Conservation (phyloP, 306 rosid species). For the Cicer judaicum region DNA sequence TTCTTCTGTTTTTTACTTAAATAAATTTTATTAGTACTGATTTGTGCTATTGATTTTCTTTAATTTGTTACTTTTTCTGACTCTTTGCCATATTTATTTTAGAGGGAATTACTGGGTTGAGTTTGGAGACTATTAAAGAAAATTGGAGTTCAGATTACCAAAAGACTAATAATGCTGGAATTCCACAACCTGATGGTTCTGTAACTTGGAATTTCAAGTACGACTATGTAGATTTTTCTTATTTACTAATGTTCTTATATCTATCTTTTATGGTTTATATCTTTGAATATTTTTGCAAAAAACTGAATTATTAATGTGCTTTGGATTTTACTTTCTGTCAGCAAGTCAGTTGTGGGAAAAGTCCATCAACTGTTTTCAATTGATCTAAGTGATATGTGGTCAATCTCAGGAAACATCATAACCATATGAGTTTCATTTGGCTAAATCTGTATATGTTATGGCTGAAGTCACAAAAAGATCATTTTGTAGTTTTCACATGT, state of each 20-base stretch:
- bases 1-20: neutral
- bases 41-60: constrained; percentile 26
- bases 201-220: constrained; percentile 91
- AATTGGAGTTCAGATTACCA: constrained; percentile 92
- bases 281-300: constrained; percentile 6
- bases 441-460: constrained; percentile 11
- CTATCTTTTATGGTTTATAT: constrained; percentile 26
- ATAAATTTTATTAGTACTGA: constrained; percentile 20
- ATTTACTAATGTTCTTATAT: constrained; percentile 17
- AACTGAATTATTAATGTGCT: constrained; percentile 16
- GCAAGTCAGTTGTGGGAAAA: constrained; percentile 25
- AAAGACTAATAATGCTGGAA: constrained; percentile 78
- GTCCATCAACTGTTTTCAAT: neutral
- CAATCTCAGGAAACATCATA: constrained; percentile 24
- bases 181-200: constrained; percentile 73
- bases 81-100: constrained; percentile 44
- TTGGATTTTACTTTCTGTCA: constrained; percentile 19
- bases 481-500: constrained; percentile 6
- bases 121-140: constrained; percentile 62
- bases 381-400: constrained; percentile 15
- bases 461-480: neutral
- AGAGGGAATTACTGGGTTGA: constrained; percentile 92
- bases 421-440: constrained; percentile 21
- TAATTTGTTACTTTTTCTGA: constrained; percentile 25
- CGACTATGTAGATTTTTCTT: constrained; percentile 39